A percentile compares a stretch with the other conserved stretches of the same genome.
phyloP scores from a whole-genome alignment of 495 filamentous ascomycete species.

The Haplographium delicatum region DNA sequence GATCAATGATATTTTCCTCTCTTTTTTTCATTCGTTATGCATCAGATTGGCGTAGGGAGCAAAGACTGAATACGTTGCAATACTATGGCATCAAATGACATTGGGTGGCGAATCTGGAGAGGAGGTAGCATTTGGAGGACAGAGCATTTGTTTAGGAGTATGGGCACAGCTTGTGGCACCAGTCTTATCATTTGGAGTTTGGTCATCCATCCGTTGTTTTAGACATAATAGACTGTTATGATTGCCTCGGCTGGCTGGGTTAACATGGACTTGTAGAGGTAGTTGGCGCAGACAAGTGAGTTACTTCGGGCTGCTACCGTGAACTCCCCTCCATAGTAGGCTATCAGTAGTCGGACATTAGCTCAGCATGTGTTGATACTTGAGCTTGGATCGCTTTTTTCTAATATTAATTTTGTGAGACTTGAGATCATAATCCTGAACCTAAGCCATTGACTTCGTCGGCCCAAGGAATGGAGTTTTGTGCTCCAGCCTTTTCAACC shows the following conservation, averaged over 20 bases:
- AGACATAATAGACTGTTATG: constrained; percentile 17
- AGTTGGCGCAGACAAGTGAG: no score
- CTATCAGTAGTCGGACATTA: no score
- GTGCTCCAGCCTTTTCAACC: constrained; percentile 75
- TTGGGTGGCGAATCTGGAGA: neutral
- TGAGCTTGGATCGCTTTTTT: no score
- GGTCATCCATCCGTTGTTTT: constrained; percentile 2
- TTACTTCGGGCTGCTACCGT: no score
- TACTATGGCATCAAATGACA: neutral
- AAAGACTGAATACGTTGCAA: neutral
- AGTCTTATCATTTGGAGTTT: neutral
- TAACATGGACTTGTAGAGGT: no score
- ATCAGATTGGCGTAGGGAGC: neutral
- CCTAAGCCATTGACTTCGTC: constrained; percentile 54
- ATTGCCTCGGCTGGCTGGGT: neutral
- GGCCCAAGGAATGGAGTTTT: constrained; percentile 82
- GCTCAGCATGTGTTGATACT: no score
- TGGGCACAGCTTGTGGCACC: constrained; percentile 2
- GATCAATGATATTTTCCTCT: no score
- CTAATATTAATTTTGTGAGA: no score
- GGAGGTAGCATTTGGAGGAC: constrained; percentile 11
- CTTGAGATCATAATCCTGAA: no score
- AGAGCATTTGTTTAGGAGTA: constrained; percentile 18
- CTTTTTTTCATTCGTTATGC: no score
- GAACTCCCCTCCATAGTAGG: no score